phyloP scores from a whole-genome alignment of 768 basidiomycete genomes.

The Coprinellus aureogranulatus region DNA sequence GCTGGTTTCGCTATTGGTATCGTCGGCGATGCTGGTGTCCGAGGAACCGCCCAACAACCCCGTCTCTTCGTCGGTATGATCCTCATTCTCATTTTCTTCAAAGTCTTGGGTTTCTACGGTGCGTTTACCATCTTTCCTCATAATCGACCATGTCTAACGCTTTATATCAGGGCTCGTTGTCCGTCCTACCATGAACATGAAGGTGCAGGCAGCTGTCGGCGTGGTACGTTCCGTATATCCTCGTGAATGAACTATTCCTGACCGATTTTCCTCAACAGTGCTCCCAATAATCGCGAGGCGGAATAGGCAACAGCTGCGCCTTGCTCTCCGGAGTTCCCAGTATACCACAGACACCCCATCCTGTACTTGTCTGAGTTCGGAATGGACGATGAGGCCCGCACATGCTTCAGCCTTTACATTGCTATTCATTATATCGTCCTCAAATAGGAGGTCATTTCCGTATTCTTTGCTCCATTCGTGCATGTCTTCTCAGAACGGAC shows the following conservation, averaged over 20 bases:
- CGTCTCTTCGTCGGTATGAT: conserved; percentile 95
- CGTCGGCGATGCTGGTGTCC: conserved; percentile 90
- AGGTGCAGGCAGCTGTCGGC: conserved; percentile 38
- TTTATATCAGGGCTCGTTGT: conserved; percentile 72
- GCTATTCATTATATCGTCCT: conserved; percentile 1
- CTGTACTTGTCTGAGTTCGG: conserved; percentile 1
- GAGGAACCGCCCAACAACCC: conserved; percentile 88
- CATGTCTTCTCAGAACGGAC: too few relatives aligned
- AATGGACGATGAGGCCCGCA: conserved; percentile 5
- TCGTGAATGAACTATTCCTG: not conserved
- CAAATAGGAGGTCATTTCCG: not conserved
- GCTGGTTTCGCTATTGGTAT: conserved; percentile 94
- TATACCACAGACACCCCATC: not conserved
- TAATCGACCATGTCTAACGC: conserved; percentile 5
- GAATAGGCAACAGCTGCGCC: not conserved
- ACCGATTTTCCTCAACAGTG: not conserved
- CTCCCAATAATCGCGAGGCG: not conserved
- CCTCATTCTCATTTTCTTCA: conserved; percentile 89
- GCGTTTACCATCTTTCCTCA: conserved; percentile 9
- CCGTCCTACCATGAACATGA: conserved; percentile 93
- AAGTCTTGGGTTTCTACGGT: conserved; percentile 89
- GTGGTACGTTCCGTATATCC: conserved; percentile 13
- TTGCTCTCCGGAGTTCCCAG: not conserved
- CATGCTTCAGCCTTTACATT: not conserved
- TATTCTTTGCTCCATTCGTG: too few relatives aligned